Base-by-base conservation (phyloP, 116 monocot species). In the Dioscorea cayenensis region DNA sequence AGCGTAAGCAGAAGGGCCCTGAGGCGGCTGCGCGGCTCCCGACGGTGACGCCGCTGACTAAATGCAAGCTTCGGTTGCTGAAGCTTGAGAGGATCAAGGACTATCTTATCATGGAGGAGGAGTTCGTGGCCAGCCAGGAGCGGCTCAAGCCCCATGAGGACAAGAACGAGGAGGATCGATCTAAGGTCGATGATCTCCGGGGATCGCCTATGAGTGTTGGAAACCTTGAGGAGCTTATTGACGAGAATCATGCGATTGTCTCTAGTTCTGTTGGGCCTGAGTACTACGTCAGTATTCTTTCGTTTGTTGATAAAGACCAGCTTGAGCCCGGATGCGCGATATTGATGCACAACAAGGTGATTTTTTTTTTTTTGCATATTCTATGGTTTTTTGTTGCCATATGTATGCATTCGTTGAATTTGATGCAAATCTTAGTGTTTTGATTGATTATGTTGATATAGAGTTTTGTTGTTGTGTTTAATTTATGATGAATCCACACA, bases 181-280 rank as follows among this genome's bases (percentile, higher is more conserved):
- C 92, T 32, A 96, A 96, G 87, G 95, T 96, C 23, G 95, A 96
- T 21, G 95, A 96, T 37, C 84, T 96, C 51, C 77, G 95, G 14
- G 95, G 92, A 29, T 83, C 92, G 16, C 95, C 95, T 14, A 96
- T 96, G 95, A 96, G 95, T 77, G 95, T 96, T 9, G 95, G 95
- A 13, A 92, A 84, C 27, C 79, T 96, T 19, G 95, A 96, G 86
- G 95, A 96, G 87, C 77, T 96, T 55, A 96, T 96, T 43, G 95
- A 96, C 32, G 95, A 96, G 95, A 92, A 88, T 64, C 95, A 92
- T 65, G 95, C 92, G 12, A 96, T 96, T 48, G 95, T 96, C 4
- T 92, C 92, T 6, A 87, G 87, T 38, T 96, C 95, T 36, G 95
- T 96, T 19, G 95, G 95, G 59, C 95, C 95, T 14, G 95, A 95